These are phyloP conservation scores for Arthrinium phaeospermum DNA, from an alignment of 2,329 filamentous ascomycete species.

Conservation along the genomic window DNA sequence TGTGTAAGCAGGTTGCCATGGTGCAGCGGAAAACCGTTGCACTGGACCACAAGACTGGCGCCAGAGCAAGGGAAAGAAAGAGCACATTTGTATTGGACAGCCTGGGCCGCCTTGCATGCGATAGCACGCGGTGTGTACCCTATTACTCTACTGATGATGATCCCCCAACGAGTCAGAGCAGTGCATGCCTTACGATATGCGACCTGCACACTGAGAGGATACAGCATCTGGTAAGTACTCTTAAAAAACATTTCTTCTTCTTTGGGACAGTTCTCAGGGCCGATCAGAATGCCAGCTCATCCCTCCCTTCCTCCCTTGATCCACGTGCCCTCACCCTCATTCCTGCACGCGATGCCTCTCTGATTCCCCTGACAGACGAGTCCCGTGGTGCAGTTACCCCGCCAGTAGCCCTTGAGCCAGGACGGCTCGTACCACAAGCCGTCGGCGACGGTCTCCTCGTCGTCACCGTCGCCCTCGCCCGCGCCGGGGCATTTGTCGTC, in stretches of 20 bases:
- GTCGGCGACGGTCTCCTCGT: not conserved
- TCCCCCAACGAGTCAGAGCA: too few relatives aligned
- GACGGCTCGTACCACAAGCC: not conserved
- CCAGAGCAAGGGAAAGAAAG: not conserved
- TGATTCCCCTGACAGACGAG: not conserved
- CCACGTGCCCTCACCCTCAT: not conserved
- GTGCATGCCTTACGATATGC: too few relatives aligned
- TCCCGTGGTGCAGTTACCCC: not conserved
- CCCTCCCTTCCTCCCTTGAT: not conserved
- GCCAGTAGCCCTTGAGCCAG: constrained; percentile 2
- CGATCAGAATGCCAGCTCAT: not conserved
- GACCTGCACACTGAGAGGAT: too few relatives aligned
- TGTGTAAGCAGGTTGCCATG: not conserved
- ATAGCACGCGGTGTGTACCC: not conserved
- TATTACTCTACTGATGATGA: too few relatives aligned
- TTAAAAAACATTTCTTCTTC: too few relatives aligned
- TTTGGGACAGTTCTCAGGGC: too few relatives aligned
- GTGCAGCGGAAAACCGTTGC: not conserved
- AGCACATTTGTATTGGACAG: not conserved
- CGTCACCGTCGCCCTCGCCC: not conserved
- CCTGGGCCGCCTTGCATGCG: not conserved
- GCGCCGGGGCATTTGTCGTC: not conserved
- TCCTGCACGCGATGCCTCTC: not conserved
- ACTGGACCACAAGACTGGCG: not conserved
- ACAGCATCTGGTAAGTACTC: too few relatives aligned